Evolutionary conservation across 2,329 filamentous ascomycete genomes (phyloP), one percentile per base, ranked within the genome.

Genomic region (Emmonsiellopsis sp.): DNA sequence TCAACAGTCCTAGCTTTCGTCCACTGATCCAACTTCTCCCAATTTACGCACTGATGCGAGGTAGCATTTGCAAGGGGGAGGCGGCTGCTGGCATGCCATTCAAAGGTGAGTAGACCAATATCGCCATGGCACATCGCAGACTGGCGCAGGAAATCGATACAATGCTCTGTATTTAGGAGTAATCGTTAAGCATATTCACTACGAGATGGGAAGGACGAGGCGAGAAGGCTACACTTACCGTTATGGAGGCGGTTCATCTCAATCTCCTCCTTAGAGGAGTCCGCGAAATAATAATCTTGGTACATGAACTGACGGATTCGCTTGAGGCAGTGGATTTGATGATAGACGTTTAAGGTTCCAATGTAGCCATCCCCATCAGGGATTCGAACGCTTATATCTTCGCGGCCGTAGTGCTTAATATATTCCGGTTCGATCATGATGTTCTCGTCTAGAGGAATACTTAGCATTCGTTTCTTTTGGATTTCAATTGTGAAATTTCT

Each of bases 61-160:
- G 45, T 37, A 13, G 45, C 45, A 48, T 48, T 48, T 3, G 45
- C 45, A 20, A 48, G 3, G 8, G 45, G 32, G 10, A 48, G 20
- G 3, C 45, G 45, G 15, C 45, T 48, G 10, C 45, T 48, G 7
- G 35, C 32, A 13, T 26, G n/a, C 32, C 45, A 48, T 48, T 48
- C 45, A 16, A 48, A 48, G 5, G 45, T 48, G 30, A 52, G 43
- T 30, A 55, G 41, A 16, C 44, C 43, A 15, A 52, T n/a, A 15
- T 55, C 53, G 10, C 41, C 48, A 31, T 38, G 42, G 50, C 53
- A 55, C 53, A 55, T 55, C 7, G 51, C 40, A 37, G 53, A 52
- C 42, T 52, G 53, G 16, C 53, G 53, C 16, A 55, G 49, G 35
- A 55, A 41, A 42, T 55, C 50, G 42, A 55, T 52, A 44, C 53